phyloP scores from a whole-genome alignment of 495 filamentous ascomycete genomes.

The Aspergillus homomorphus region DNA sequence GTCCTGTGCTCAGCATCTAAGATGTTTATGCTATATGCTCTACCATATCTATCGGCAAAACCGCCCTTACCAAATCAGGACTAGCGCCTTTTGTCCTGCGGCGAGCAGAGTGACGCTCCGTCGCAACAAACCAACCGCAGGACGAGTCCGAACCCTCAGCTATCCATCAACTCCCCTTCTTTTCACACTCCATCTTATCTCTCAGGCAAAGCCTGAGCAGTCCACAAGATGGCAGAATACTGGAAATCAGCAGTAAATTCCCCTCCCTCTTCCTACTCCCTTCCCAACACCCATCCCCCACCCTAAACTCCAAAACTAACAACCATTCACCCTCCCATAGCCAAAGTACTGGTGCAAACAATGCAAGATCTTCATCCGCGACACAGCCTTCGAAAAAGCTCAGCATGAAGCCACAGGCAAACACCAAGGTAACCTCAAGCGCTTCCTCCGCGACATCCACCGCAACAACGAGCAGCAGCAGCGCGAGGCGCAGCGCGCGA shows the following conservation, averaged over 20 bases:
- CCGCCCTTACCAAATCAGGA: not conserved
- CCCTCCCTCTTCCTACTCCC: not conserved
- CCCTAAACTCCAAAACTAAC: constrained; percentile 16
- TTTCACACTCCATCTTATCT: not conserved
- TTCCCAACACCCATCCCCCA: too few species aligned
- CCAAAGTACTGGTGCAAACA: constrained; percentile 98
- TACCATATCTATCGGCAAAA: too few species aligned
- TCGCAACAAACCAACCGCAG: not conserved
- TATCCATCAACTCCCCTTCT: not conserved
- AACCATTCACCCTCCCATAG: constrained; percentile 24
- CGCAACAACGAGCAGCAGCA: constrained; percentile 72
- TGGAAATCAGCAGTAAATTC: constrained; percentile 88
- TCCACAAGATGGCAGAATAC: constrained; percentile 78
- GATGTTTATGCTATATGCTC: too few species aligned
- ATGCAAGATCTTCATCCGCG: constrained; percentile 85
- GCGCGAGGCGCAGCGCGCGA: constrained; percentile 75
- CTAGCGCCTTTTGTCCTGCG: not conserved
- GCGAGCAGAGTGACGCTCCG: not conserved
- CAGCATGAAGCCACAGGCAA: constrained; percentile 88
- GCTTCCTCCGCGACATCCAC: constrained; percentile 85
- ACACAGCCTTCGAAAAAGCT: constrained; percentile 82
- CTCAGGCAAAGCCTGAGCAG: not conserved
- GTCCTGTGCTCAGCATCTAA: too few species aligned
- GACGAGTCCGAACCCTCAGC: not conserved
- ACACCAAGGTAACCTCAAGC: constrained; percentile 86